Conservation (phyloP, 2,329 filamentous ascomycete genomes). For the Ophiostoma sp. region DNA sequence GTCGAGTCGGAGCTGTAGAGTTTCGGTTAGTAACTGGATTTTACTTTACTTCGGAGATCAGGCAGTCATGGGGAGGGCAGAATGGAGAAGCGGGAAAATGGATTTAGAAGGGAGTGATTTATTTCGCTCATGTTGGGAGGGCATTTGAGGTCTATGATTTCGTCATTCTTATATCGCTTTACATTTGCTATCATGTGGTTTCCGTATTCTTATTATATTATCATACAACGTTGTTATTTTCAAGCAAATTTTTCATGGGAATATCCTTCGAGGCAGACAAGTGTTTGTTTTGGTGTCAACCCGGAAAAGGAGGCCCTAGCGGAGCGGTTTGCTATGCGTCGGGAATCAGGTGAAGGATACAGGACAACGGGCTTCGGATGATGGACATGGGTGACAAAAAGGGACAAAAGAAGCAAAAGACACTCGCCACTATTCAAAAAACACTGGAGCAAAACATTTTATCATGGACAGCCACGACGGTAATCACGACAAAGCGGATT, state of each 20-base stretch:
- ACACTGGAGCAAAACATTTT: background rate
- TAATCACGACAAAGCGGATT: background rate
- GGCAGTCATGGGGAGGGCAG: background rate
- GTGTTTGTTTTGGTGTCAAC: background rate
- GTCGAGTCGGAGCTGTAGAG: conserved; percentile 58
- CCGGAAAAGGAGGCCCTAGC: background rate
- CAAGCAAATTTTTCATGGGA: background rate
- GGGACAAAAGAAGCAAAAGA: background rate
- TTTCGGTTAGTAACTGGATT: background rate
- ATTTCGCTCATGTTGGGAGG: background rate
- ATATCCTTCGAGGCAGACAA: background rate
- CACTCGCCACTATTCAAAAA: background rate
- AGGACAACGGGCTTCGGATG: background rate
- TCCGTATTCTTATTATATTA: background rate
- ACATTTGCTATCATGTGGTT: conserved; percentile 3
- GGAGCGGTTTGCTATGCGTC: background rate
- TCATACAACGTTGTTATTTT: background rate
- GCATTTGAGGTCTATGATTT: conserved; percentile 4
- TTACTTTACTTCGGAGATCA: background rate
- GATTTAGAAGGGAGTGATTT: background rate
- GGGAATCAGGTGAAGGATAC: background rate
- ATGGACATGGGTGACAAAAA: background rate
- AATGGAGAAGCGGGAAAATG: background rate
- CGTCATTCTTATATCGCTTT: background rate
- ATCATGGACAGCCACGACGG: background rate